phyloP scores from a whole-genome alignment of 768 basidiomycete species.

The Russula emetica region DNA sequence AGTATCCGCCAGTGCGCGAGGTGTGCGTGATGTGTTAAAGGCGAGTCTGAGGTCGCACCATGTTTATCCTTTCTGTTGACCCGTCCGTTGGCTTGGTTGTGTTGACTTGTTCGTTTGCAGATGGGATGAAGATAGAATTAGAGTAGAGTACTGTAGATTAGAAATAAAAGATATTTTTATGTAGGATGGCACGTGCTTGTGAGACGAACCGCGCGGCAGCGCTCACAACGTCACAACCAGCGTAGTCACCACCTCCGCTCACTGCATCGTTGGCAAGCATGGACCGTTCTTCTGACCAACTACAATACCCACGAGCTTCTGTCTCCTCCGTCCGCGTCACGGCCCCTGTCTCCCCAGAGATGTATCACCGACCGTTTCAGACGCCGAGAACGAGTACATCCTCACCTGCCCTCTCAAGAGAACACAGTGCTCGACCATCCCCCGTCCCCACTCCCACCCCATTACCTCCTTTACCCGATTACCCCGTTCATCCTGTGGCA shows the following conservation, averaged over 20 bases:
- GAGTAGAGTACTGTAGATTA: background rate
- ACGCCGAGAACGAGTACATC: conserved; percentile 45
- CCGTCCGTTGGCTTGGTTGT: background rate
- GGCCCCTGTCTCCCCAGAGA: conserved; percentile 41
- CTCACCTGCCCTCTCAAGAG: conserved; percentile 40
- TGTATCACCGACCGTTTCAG: conserved; percentile 61
- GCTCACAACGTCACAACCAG: conserved; percentile 2
- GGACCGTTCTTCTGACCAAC: conserved; percentile 20
- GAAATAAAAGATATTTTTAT: background rate
- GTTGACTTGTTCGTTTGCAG: conserved; percentile 5
- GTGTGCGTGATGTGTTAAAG: conserved; percentile 76
- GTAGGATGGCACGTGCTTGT: background rate
- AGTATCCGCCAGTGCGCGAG: conserved; percentile 41
- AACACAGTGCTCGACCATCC: conserved; percentile 37
- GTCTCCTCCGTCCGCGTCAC: conserved; percentile 24
- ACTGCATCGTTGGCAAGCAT: background rate
- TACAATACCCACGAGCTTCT: conserved; percentile 23
- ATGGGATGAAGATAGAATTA: background rate
- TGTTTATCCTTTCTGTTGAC: conserved; percentile 4
- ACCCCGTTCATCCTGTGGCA: conserved; percentile 21
- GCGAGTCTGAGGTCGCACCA: conserved; percentile 71
- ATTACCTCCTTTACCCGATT: conserved; percentile 21
- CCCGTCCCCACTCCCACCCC: conserved; percentile 25
- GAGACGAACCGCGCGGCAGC: background rate
- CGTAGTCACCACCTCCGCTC: background rate